These are phyloP conservation scores for Leishmania turanica DNA, from an alignment of 208 protist genomes.

Conservation along the genomic window DNA sequence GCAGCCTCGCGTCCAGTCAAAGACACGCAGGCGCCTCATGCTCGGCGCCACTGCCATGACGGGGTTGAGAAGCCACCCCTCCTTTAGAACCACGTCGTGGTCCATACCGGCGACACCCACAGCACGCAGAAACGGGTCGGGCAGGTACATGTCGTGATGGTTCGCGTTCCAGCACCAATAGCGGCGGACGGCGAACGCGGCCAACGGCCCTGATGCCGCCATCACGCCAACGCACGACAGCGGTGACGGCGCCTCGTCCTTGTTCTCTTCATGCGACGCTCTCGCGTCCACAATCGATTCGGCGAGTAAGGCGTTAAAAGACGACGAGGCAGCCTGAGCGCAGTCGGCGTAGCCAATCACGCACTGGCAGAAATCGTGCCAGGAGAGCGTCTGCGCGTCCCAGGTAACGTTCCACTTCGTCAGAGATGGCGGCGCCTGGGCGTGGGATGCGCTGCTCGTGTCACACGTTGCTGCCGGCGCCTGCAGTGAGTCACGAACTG, in stretches of 20 bases:
- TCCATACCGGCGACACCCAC: constrained; percentile 18
- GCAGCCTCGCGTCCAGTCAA: constrained; percentile 32
- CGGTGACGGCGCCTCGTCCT: constrained; percentile 5
- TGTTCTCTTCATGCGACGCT: background rate
- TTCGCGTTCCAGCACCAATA: constrained; percentile 31
- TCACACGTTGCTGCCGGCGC: background rate
- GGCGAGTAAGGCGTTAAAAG: constrained; percentile 51
- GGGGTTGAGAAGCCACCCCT: constrained; percentile 22
- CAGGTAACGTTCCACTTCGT: constrained; percentile 36
- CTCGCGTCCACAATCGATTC: background rate
- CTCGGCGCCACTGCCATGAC: background rate
- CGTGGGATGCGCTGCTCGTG: background rate
- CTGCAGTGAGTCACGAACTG: constrained; percentile 13
- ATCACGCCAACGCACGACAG: constrained; percentile 21
- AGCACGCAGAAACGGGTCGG: constrained; percentile 26
- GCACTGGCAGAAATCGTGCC: constrained; percentile 42
- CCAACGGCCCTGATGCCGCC: constrained; percentile 25
- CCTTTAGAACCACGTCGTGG: background rate
- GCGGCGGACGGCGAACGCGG: constrained; percentile 27
- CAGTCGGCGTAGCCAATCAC: constrained; percentile 67
- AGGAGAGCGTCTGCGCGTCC: constrained; percentile 55
- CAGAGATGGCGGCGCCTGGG: background rate
- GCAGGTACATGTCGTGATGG: constrained; percentile 28
- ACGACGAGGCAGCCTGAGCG: constrained; percentile 27
- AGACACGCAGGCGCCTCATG: constrained; percentile 12